Evolutionary conservation across 2,329 filamentous ascomycete species (phyloP).

Genomic region (Rhinocladiella mackenziei): DNA sequence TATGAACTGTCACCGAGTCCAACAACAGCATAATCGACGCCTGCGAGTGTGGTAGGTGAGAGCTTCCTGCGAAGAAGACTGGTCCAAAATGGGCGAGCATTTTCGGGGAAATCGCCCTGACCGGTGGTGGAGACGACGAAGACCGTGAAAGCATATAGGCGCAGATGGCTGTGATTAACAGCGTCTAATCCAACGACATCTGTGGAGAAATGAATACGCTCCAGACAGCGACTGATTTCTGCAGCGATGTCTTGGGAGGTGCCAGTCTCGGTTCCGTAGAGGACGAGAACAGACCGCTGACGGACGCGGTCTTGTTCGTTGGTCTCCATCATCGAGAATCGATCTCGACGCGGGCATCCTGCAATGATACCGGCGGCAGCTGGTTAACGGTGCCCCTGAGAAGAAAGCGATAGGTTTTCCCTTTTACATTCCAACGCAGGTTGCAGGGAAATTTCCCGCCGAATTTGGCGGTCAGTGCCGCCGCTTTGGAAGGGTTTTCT

Average conservation of each 20-base stretch:
- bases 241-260: slow-evolving; percentile 88
- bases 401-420: neutral
- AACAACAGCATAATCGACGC: slow-evolving; percentile 75
- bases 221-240: slow-evolving; percentile 69
- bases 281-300: slow-evolving; percentile 58
- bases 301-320: slow-evolving; percentile 14
- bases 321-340: slow-evolving; percentile 4
- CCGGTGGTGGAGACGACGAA: slow-evolving; percentile 89
- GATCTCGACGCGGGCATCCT: slow-evolving; percentile 6
- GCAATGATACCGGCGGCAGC: neutral
- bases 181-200: slow-evolving; percentile 73
- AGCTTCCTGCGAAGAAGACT: slow-evolving; percentile 75
- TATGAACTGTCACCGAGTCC: slow-evolving; percentile 94
- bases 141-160: slow-evolving; percentile 46
- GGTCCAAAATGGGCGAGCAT: slow-evolving; percentile 79
- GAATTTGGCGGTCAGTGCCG: too few species aligned
- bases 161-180: slow-evolving; percentile 27
- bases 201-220: slow-evolving; percentile 74
- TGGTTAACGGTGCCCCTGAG: neutral
- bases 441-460: too few species aligned
- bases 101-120: slow-evolving; percentile 86
- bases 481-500: too few species aligned
- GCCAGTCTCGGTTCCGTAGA: slow-evolving; percentile 94
- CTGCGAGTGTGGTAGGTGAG: slow-evolving; percentile 62
- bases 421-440: too few species aligned